Evolutionary conservation across 495 filamentous ascomycete genomes (phyloP), one percentile per base, ranked within the genome.

Genomic region (Tuber umbilicatum): DNA sequence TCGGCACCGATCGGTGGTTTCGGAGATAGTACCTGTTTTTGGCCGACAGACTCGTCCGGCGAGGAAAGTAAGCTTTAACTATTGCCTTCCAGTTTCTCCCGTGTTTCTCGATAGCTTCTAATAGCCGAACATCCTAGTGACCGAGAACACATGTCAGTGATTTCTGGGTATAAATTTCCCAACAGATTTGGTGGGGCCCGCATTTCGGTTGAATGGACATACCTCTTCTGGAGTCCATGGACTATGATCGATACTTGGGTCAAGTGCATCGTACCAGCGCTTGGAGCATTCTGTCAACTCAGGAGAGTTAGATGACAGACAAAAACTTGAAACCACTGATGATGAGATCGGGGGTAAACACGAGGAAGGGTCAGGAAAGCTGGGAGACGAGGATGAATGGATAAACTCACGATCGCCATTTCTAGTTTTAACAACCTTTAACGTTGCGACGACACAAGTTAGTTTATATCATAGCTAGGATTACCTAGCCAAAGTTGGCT

Each of bases 11-110:
- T 64, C 55, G 27, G 70, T 27, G 43, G 40, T 73, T 71, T 76
- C 47, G 74, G 70, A 47, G 69, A 69, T 47, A 71, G 55, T 81
- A 83, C 81, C 81, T 79, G 40, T 83, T 83, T 69, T 83, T 83
- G 47, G 81, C 73, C 68, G 81, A 82, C 67, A 83, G 74, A 47
- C 76, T 84, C 40, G 84, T 83, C 35, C 84, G 82, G n/a, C 78
- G 80, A 12, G 80, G 78, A 68, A 85, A 85, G 70, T 80, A 81
- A 35, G 77, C 76, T 70, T 83, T 79, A 47, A 83, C 83, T 27
- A 85, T 85, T 68, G 82, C 81, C 64, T 84, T 84, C 84, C 84
- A 85, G 72, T 84, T 82, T 12, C 83, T 78, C 14, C 84, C 84
- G 39, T 82, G 75, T 67, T 81, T 83, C 40, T 76, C 70, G 19